Evolutionary conservation across 768 basidiomycete species (phyloP), one percentile per base, ranked within the genome.

Genomic region (Termitomyces sp.): DNA sequence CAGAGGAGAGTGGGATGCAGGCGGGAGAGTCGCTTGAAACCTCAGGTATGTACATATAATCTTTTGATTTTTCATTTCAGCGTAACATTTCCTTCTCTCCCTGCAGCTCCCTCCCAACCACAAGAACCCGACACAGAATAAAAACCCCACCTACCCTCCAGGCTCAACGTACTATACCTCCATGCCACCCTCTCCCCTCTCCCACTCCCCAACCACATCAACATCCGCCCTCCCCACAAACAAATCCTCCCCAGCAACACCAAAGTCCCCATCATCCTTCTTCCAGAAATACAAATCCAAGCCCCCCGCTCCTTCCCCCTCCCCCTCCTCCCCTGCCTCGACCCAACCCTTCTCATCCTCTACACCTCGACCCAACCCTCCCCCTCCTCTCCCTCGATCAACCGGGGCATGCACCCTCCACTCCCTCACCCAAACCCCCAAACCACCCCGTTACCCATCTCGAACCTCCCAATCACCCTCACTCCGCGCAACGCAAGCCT

Each of bases 401-500:
- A 43, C 14, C 23, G 17, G 2, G 1, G 14, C 2, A 3, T 10
- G 17, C 4, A 5, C 17, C 17, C 16, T n/a, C 2, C n/a, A 28
- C 11, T 55, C 3, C 17, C n/a, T n/a, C n/a, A n/a, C n/a, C n/a
- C n/a, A n/a, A n/a, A n/a, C n/a, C n/a, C n/a, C n/a, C n/a, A 54
- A 28, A 34, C 46, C 32, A 54, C 60, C 1, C 72, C 76, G 14
- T 60, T 80, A 79, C 35, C 35, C 4, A 37, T 63, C 56, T 70
- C 3, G 55, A 63, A 16, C 21, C 6, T 64, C 79, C 16, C 68
- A 73, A 6, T 80, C 8, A 71, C 78, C 0, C 75, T 80, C 63
- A 71, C 75, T 7, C 72, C 76, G 2, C 68, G 78, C 32, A 74
- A 68, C 46, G 72, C 79, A 10, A 75, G 75, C 4, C 57, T 81